Base-by-base conservation (phyloP, 768 basidiomycete genomes). In the Hygrophorus pudorinus region DNA sequence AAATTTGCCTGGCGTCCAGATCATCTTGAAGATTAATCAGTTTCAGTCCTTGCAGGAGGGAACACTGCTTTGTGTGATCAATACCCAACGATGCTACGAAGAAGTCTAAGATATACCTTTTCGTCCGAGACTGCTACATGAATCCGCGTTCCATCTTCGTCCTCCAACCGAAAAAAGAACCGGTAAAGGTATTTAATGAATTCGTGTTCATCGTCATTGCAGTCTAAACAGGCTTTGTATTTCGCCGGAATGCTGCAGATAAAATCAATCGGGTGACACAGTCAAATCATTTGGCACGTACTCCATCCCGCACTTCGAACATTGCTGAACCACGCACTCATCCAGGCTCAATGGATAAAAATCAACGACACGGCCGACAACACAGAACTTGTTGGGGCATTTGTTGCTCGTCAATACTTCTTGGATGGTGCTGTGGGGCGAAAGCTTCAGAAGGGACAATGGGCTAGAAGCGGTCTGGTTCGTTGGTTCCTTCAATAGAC, bases 291-390 rank as follows among this genome's bases (percentile, higher is more conserved):
- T 7, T 41, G 21, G 32, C 11, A 56, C 70, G 52, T 48, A 82
- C 83, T 66, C 59, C 41, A 61, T 53, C 6, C 69, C 53, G 58
- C 83, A 85, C 3, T 65, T 67, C 5, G 61, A 65, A 57, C 82
- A 86, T 31, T 61, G 61, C 29, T 72, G 59, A 18, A 65, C 60
- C 29, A 72, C 67, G 12, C 68, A 75, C 12, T 79, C 67, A 20
- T 59, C 50, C 21, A 82, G 52, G 21, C 66, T 53, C 27, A 67
- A 61, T 1, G 83, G 83, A 51, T 67, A 71, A 53, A 74, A 81
- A 51, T 79, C 77, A 7, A 74, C 53, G 2, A 71, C 66, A 14
- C 71, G 72, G 5, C 73, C 80, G 8, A 62, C 51, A 17, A 81
- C 55, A 31, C 58, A 65, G 46, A 70, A 73, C 33, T 57, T 63